Percentiles rank a stretch among this genome's conserved stretches.
Evolutionary conservation across 306 rosid genomes (phyloP).

Genomic region (Purshia tridentata): DNA sequence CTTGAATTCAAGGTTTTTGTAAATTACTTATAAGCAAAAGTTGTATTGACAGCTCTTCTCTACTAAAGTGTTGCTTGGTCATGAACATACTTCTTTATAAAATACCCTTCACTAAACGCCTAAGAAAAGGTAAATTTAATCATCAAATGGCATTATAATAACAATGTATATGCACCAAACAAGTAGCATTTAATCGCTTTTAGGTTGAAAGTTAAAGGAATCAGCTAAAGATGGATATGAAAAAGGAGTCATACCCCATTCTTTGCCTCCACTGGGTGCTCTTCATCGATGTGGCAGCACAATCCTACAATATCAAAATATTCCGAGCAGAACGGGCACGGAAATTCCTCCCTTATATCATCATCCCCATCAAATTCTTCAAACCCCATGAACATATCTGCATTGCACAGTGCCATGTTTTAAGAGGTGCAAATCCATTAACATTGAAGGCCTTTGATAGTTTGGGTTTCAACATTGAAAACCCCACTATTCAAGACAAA

Average conservation of each 20-base stretch:
- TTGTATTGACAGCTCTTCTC: background rate
- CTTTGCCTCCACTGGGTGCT: slow-evolving; percentile 80
- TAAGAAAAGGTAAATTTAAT: background rate
- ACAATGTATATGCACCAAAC: slow-evolving; percentile 6
- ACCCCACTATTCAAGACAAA: background rate
- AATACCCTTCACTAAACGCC: background rate
- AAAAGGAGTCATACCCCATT: slow-evolving; percentile 69
- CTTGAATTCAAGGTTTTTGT: background rate
- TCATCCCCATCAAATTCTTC: slow-evolving; percentile 87
- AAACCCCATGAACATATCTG: slow-evolving; percentile 87
- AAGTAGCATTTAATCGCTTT: background rate
- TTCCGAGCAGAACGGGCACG: slow-evolving; percentile 90
- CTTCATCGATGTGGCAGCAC: slow-evolving; percentile 98
- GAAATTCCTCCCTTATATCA: slow-evolving; percentile 83
- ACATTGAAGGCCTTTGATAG: background rate
- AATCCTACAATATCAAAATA: slow-evolving; percentile 90
- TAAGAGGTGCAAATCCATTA: slow-evolving; percentile 10
- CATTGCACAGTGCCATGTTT: slow-evolving; percentile 30
- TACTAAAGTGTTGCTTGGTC: background rate
- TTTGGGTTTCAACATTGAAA: background rate
- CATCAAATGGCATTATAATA: background rate
- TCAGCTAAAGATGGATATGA: background rate
- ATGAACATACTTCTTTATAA: background rate
- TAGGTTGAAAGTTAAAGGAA: slow-evolving; percentile 1
- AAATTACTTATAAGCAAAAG: background rate